phyloP scores from a whole-genome alignment of 106 monocot genomes.

The Apostasia shenzhenica region DNA sequence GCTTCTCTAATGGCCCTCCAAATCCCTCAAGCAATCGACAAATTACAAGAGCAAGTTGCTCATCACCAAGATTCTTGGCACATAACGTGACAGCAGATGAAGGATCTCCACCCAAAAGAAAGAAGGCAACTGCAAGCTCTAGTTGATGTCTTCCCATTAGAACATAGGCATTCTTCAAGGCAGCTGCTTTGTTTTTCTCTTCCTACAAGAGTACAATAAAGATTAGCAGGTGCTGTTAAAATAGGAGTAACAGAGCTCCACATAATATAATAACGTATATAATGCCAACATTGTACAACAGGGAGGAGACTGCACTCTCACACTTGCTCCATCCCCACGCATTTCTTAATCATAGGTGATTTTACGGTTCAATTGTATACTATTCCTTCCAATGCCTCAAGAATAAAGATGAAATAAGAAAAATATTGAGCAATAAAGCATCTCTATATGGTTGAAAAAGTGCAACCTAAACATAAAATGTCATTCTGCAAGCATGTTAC shows the following conservation, averaged over 20 bases:
- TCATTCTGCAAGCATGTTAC: slow-evolving; percentile 21
- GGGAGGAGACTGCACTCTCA: too few species aligned
- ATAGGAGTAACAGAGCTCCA: too few species aligned
- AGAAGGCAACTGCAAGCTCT: slow-evolving; percentile 91
- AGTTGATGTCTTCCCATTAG: slow-evolving; percentile 91
- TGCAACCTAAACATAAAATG: background rate
- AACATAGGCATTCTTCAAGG: slow-evolving; percentile 98
- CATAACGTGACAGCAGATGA: slow-evolving; percentile 85
- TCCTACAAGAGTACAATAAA: slow-evolving; percentile 17
- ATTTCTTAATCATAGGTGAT: too few species aligned
- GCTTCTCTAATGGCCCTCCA: slow-evolving; percentile 72
- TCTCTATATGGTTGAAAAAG: background rate
- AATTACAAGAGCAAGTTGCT: slow-evolving; percentile 92
- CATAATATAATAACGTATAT: too few species aligned
- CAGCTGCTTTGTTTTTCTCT: slow-evolving; percentile 87
- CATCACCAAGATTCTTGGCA: slow-evolving; percentile 94
- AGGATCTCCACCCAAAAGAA: slow-evolving; percentile 79
- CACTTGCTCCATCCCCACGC: too few species aligned
- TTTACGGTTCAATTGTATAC: too few species aligned
- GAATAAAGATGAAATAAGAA: background rate
- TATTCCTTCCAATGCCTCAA: too few species aligned
- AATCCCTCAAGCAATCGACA: slow-evolving; percentile 82
- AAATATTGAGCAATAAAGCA: background rate
- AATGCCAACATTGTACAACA: too few species aligned
- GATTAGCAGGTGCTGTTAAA: too few species aligned